Evolutionary conservation across 495 filamentous ascomycete genomes (phyloP).

Genomic region (Sordaria brevicollis): DNA sequence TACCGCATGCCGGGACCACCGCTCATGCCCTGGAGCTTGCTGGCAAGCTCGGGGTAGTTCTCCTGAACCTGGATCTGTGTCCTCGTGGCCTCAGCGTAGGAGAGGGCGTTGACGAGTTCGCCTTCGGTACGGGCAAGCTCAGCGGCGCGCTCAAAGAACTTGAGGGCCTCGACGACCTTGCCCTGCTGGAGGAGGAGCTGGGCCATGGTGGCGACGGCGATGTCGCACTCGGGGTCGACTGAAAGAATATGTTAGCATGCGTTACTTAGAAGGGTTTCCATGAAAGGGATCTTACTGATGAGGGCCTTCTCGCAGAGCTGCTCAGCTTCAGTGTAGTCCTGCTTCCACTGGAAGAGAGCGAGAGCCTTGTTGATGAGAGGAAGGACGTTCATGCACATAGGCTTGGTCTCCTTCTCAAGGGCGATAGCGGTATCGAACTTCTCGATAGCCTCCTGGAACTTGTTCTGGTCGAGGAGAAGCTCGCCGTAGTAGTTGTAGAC

Average conservation of each 20-base stretch:
- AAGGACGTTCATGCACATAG: slow-evolving; percentile 90
- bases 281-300: slow-evolving; percentile 60
- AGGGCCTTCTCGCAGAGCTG: slow-evolving; percentile 94
- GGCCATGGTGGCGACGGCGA: slow-evolving; percentile 98
- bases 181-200: slow-evolving; percentile 97
- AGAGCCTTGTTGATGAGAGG: slow-evolving; percentile 98
- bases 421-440: slow-evolving; percentile 97
- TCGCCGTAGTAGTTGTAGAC: slow-evolving; percentile 99
- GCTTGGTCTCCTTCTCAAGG: slow-evolving; percentile 92
- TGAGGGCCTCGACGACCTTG: slow-evolving; percentile 88
- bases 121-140: slow-evolving; percentile 92
- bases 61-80: slow-evolving; percentile 97
- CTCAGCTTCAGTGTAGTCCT: slow-evolving; percentile 90
- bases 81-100: slow-evolving; percentile 92
- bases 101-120: slow-evolving; percentile 92
- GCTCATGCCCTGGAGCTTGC: slow-evolving; percentile 65
- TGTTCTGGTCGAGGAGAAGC: slow-evolving; percentile 92
- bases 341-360: slow-evolving; percentile 94
- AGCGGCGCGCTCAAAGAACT: slow-evolving; percentile 94
- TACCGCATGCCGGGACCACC: slow-evolving; percentile 20
- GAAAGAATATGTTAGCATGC: slow-evolving; percentile 18
- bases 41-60: slow-evolving; percentile 92
- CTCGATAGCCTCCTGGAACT: slow-evolving; percentile 89
- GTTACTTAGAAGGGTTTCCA: not conserved
- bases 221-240: slow-evolving; percentile 99